Evolutionary conservation across 805 yeast genomes (phyloP), one percentile per base, ranked within the genome.

Genomic region (Teunomyces tritomae): DNA sequence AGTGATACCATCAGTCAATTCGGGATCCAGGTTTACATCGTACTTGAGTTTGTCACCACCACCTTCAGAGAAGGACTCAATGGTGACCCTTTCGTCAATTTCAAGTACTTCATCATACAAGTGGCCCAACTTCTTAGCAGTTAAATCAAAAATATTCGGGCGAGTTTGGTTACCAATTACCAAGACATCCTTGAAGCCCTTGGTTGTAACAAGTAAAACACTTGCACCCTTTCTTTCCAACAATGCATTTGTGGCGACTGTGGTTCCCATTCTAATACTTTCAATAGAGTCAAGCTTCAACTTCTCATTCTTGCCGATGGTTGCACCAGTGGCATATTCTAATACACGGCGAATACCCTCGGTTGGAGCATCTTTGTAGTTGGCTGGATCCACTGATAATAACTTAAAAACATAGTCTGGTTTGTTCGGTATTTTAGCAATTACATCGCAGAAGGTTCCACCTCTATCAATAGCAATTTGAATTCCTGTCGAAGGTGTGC

Each of bases 201-300:
- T 85, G 11, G 97, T 88, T 2, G 96, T 89, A 4, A 91, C 66
- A 49, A 92, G 74, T 1, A 94, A 95, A 56, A 95, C 91, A 28
- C 82, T 71, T 48, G 90, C 95, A 44, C 98, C 99, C 61, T 90
- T 90, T 52, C 98, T 77, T 61, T 92, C 98, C 50, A 92, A 74
- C 29, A 94, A 76, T 1, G 98, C 97, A 68, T 92, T 92, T 6
- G 98, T 92, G 1, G 99, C 98, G 8, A 90, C 94, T 0, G 97
- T 91, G 3, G 97, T 90, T 2, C 97, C 97, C 87, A 91, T 84
- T 47, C 96, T 74, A 42, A 90, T 81, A 37, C 84, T 78, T 46
- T 80, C 82, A 33, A 89, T 86, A 2, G 68, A 66, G 3, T 82
- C 74, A 1, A 88, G 76, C 49, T 85, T 89, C 49, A 90, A 65